Conservation (phyloP, 164 flowering plant species). For the Berberis vulgaris region DNA sequence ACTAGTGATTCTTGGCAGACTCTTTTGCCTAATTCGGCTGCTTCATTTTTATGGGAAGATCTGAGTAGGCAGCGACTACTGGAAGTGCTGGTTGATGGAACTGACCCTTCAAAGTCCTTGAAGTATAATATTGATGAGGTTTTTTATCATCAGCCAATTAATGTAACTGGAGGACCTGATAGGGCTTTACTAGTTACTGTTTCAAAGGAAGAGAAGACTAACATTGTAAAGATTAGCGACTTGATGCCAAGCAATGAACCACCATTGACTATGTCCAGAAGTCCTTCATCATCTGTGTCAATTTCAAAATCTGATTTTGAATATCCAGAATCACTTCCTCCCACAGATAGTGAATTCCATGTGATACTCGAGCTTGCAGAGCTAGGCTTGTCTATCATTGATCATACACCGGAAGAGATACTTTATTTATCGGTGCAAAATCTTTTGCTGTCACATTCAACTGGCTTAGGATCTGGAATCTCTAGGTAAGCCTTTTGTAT, state of each 20-base stretch:
- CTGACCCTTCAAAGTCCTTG: constrained; percentile 26
- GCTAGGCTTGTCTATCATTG: constrained; percentile 84
- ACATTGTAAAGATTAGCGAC: constrained; percentile 58
- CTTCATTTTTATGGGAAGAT: constrained; percentile 95
- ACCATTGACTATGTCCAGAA: constrained; percentile 15
- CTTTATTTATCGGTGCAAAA: constrained; percentile 75
- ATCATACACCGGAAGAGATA: constrained; percentile 99
- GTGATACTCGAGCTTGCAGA: constrained; percentile 72
- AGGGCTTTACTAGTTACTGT: constrained; percentile 63
- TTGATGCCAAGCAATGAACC: constrained; percentile 81
- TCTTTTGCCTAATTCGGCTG: constrained; percentile 73
- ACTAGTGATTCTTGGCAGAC: constrained; percentile 68
- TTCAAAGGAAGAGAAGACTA: constrained; percentile 66
- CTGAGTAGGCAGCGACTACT: constrained; percentile 65
- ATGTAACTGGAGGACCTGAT: constrained; percentile 33
- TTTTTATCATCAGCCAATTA: not conserved
- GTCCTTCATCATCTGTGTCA: constrained; percentile 16
- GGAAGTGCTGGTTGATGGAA: constrained; percentile 45
- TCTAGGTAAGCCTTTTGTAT: constrained; percentile 49
- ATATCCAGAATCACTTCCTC: constrained; percentile 23
- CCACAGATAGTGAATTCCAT: constrained; percentile 66
- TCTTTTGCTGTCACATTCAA: constrained; percentile 73
- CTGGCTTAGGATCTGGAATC: constrained; percentile 90
- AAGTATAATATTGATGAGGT: not conserved
- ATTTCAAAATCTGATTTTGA: constrained; percentile 23